Evolutionary conservation across 768 basidiomycete species (phyloP).

Genomic region (Podaxis sp.): DNA sequence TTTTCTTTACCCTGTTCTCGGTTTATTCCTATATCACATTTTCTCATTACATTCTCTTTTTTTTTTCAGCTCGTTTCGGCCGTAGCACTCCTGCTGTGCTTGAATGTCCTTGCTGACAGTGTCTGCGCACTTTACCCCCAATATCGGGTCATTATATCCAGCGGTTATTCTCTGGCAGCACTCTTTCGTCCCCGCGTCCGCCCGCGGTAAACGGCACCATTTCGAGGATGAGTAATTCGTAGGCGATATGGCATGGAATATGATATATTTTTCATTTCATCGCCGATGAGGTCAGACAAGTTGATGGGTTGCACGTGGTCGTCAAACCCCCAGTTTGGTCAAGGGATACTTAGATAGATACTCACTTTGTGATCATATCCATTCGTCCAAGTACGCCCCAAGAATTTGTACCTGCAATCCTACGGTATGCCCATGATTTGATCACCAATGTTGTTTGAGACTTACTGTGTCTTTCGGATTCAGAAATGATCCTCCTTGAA

Average conservation of each 20-base stretch:
- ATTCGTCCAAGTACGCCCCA: too few relatives aligned
- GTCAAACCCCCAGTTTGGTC: background rate
- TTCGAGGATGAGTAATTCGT: background rate
- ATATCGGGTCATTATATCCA: background rate
- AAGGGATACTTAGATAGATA: background rate
- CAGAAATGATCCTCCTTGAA: conserved; percentile 81
- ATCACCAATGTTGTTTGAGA: background rate
- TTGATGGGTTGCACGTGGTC: conserved; percentile 6
- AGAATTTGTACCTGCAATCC: background rate
- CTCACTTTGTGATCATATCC: conserved; percentile 1
- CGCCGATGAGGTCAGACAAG: background rate
- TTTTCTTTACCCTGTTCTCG: conserved; percentile 12
- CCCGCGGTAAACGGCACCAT: too few relatives aligned
- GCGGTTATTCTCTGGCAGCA: background rate
- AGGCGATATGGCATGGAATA: background rate
- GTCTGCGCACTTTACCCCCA: background rate
- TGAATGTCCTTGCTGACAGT: background rate
- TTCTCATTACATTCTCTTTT: conserved; percentile 7
- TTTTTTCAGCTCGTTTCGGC: conserved; percentile 8
- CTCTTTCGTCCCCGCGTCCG: too few relatives aligned
- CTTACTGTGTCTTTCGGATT: background rate
- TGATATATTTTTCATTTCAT: background rate
- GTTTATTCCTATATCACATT: conserved; percentile 8
- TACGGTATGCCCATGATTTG: background rate
- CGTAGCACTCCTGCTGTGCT: background rate